A percentile compares a stretch with the other conserved stretches of the same genome.
Conservation (phyloP, 208 protist species). For the Leishmania mexicana region DNA sequence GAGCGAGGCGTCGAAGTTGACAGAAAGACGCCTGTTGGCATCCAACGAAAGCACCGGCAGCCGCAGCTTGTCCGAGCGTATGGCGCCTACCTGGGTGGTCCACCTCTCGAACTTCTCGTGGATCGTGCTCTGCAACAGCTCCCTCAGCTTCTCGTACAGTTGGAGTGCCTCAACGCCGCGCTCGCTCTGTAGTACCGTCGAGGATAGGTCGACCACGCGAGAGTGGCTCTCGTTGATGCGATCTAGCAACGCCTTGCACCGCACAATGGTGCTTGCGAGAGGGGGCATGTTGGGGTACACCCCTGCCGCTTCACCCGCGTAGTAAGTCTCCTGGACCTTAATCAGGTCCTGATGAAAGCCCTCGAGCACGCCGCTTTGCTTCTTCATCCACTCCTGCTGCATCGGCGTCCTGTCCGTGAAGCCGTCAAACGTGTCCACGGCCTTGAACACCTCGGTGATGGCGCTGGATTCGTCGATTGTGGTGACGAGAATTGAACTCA, state of each 20-base stretch:
- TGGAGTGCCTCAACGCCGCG: conserved; percentile 76
- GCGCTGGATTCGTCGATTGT: conserved; percentile 95
- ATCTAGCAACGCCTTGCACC: conserved; percentile 94
- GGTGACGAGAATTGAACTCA: conserved; percentile 92
- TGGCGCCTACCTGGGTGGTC: conserved; percentile 86
- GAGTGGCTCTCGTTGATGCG: conserved; percentile 93
- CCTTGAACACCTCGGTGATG: conserved; percentile 94
- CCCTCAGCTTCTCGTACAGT: conserved; percentile 83
- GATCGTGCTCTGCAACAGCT: conserved; percentile 71
- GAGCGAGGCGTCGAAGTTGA: conserved; percentile 97
- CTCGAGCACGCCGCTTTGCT: conserved; percentile 88
- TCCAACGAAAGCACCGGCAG: conserved; percentile 88
- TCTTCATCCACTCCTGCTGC: conserved; percentile 94
- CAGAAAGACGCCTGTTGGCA: conserved; percentile 58
- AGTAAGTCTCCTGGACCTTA: conserved; percentile 91
- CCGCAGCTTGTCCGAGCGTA: conserved; percentile 95
- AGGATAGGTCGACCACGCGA: conserved; percentile 73
- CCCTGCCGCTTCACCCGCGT: conserved; percentile 72
- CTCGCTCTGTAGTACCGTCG: conserved; percentile 83
- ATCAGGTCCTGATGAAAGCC: conserved; percentile 91
- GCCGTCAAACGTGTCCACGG: conserved; percentile 96
- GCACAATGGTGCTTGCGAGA: conserved; percentile 91
- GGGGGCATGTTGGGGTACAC: conserved; percentile 94
- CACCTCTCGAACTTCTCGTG: conserved; percentile 89
- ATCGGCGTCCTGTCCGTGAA: conserved; percentile 94